Conservation (phyloP, 176 grass and related monocot genomes). For the Carex pumila region DNA sequence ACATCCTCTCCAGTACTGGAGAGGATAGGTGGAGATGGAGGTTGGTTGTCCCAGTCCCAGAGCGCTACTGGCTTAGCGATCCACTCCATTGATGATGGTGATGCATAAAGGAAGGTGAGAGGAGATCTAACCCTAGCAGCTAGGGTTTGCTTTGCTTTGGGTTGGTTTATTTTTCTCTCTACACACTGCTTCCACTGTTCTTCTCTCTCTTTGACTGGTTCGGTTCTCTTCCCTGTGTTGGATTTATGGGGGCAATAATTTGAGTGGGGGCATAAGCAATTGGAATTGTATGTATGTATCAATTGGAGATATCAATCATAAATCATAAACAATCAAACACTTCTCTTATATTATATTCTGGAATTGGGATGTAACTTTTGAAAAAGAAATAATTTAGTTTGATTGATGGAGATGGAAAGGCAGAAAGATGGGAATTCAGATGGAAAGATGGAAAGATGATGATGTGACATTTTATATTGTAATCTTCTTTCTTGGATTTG, state of each 20-base stretch:
- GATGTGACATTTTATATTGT: too few relatives aligned
- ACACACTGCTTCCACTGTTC: neutral
- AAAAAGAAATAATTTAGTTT: neutral
- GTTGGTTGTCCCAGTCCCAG: slow-evolving; percentile 74
- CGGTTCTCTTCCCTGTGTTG: neutral
- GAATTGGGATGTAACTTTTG: neutral
- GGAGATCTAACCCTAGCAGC: slow-evolving; percentile 12
- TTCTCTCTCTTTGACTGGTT: neutral
- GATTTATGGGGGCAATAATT: slow-evolving; percentile 32
- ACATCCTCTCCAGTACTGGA: neutral
- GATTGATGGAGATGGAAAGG: slow-evolving; percentile 17
- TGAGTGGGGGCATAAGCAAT: neutral
- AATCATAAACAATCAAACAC: too few relatives aligned
- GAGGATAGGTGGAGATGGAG: neutral
- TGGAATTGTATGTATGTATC: too few relatives aligned
- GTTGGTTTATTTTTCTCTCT: neutral
- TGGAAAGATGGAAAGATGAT: too few relatives aligned
- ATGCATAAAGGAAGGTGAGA: neutral
- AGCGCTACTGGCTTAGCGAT: slow-evolving; percentile 43
- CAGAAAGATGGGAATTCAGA: neutral
- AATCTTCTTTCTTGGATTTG: too few relatives aligned
- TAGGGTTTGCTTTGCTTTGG: slow-evolving; percentile 17
- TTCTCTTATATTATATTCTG: too few relatives aligned
- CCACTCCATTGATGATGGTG: slow-evolving; percentile 39
- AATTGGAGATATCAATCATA: too few relatives aligned